Conservation (phyloP, 352 stramenopile species). For the Pythium guiyangense region DNA sequence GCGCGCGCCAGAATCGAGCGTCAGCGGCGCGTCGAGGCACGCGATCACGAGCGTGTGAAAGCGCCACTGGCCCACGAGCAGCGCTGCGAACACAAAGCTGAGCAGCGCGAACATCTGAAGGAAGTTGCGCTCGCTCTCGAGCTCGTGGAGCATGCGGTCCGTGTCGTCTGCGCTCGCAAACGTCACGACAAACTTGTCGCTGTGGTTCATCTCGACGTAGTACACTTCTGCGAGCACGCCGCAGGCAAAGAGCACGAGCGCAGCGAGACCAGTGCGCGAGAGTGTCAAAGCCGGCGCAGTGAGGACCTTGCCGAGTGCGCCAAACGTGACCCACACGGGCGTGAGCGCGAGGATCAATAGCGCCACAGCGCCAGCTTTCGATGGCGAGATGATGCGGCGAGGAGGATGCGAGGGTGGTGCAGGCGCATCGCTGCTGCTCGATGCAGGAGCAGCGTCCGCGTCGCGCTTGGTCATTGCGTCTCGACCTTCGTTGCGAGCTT, state of each 20-base stretch:
- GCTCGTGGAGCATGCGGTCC: slow-evolving; percentile 4
- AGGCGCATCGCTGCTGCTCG: background rate
- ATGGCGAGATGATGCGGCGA: slow-evolving; percentile 4
- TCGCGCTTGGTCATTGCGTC: background rate
- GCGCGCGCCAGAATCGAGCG: slow-evolving; percentile 17
- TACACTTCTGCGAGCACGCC: slow-evolving; percentile 20
- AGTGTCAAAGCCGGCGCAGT: slow-evolving; percentile 23
- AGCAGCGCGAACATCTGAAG: slow-evolving; percentile 7
- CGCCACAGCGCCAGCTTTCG: slow-evolving; percentile 23
- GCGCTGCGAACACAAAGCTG: slow-evolving; percentile 18
- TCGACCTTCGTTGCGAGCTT: too few species aligned
- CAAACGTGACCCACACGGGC: slow-evolving; percentile 41
- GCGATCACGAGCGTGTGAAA: slow-evolving; percentile 37
- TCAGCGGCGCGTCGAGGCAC: slow-evolving; percentile 22
- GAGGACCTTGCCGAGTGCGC: slow-evolving; percentile 33
- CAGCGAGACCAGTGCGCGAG: slow-evolving; percentile 14
- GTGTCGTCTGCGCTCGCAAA: slow-evolving; percentile 4
- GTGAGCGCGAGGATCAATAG: slow-evolving; percentile 26
- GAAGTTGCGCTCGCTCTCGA: slow-evolving; percentile 5
- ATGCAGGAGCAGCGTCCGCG: background rate
- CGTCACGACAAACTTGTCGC: slow-evolving; percentile 2
- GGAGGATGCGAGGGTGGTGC: slow-evolving; percentile 6
- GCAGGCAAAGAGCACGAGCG: slow-evolving; percentile 17
- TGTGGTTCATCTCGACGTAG: slow-evolving; percentile 11
- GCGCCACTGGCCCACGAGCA: slow-evolving; percentile 42